phyloP scores from a whole-genome alignment of 2,329 filamentous ascomycete species.

The Colletotrichum phormii region DNA sequence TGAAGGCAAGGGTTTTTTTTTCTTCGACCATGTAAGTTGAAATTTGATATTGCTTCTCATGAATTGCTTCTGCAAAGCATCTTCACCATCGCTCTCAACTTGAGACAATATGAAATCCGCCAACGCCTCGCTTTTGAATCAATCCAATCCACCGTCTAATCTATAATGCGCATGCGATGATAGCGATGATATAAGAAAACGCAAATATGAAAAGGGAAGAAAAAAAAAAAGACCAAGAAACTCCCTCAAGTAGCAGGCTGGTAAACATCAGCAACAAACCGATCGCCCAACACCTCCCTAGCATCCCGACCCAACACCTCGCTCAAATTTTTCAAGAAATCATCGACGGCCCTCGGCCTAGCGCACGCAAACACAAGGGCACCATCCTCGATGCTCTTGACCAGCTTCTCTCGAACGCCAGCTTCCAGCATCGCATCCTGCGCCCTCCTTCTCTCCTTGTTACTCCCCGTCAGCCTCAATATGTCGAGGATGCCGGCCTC shows the following conservation, averaged over 20 bases:
- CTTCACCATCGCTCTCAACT: neutral
- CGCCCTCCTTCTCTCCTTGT: conserved; percentile 25
- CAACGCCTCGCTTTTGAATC: conserved; percentile 11
- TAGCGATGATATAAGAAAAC: no score
- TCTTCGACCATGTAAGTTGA: neutral
- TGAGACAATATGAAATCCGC: neutral
- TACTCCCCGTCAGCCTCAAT: conserved; percentile 15
- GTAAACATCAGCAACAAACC: conserved; percentile 34
- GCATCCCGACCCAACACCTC: conserved; percentile 31
- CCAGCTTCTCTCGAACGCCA: conserved; percentile 14
- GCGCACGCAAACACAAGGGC: conserved; percentile 35
- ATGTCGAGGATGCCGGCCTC: conserved; percentile 27
- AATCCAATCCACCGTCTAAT: neutral
- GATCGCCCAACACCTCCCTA: conserved; percentile 30
- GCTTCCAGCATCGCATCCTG: conserved; percentile 34
- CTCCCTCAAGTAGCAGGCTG: conserved; percentile 33
- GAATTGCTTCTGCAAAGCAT: neutral
- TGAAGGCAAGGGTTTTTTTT: neutral
- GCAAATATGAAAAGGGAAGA: neutral
- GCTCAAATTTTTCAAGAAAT: conserved; percentile 29
- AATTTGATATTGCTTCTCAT: neutral
- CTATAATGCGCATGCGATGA: neutral
- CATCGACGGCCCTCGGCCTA: conserved; percentile 30
- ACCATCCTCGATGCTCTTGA: conserved; percentile 19
- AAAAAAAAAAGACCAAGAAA: neutral